These are phyloP conservation scores for Mallotus repandus DNA, from an alignment of 441 rosid species.

Conservation along the genomic window DNA sequence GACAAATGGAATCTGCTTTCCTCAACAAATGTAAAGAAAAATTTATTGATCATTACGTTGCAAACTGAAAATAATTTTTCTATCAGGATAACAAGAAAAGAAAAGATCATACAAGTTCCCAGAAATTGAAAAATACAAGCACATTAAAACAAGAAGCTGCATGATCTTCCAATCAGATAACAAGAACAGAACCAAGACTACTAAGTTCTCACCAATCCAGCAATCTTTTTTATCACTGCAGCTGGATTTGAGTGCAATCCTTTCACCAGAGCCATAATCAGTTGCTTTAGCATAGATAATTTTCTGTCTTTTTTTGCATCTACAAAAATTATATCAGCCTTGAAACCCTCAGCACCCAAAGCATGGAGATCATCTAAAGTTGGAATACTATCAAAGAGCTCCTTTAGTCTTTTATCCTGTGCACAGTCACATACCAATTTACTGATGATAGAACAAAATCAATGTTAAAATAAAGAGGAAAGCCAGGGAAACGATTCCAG, in stretches of 20 bases:
- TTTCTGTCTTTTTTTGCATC: conserved; percentile 88
- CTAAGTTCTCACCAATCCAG: conserved; percentile 72
- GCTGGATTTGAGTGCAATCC: conserved; percentile 93
- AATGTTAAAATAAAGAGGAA: not conserved
- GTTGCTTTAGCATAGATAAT: conserved; percentile 87
- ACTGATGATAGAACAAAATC: conserved; percentile 9
- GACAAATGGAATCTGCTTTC: not conserved
- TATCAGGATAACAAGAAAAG: not conserved
- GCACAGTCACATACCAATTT: conserved; percentile 9
- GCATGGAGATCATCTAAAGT: conserved; percentile 84
- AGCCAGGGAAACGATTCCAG: not conserved
- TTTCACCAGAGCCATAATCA: conserved; percentile 71
- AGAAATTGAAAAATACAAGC: not conserved
- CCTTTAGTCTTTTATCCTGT: conserved; percentile 91
- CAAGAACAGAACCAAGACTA: conserved; percentile 17
- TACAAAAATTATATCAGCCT: conserved; percentile 85
- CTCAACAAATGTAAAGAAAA: not conserved
- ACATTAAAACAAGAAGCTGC: not conserved
- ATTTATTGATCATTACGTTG: not conserved
- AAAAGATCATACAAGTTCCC: not conserved
- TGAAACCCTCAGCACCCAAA: conserved; percentile 73
- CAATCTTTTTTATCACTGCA: conserved; percentile 87
- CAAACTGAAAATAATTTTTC: not conserved
- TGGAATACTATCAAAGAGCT: conserved; percentile 71
- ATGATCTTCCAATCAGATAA: conserved; percentile 1